phyloP scores from a whole-genome alignment of 306 rosid species.

The Canavalia gladiata region DNA sequence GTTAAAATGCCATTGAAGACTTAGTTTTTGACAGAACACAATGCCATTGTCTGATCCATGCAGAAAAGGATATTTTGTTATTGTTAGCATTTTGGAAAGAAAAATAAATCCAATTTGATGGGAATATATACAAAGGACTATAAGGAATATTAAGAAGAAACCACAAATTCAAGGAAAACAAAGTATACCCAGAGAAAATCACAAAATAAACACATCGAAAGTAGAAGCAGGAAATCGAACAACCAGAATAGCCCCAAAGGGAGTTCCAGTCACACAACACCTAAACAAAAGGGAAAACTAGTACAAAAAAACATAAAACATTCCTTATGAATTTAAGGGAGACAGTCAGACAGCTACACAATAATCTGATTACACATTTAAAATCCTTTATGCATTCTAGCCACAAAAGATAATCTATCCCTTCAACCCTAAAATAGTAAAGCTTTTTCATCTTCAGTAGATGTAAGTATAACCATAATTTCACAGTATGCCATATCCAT shows the following conservation, averaged over 20 bases:
- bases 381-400: neutral
- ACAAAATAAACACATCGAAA: neutral
- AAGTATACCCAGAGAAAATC: conserved; percentile 15
- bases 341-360: conserved; percentile 9
- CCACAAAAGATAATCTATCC: neutral
- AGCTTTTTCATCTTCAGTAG: neutral
- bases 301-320: neutral
- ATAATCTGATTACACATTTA: neutral
- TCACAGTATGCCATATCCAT: neutral
- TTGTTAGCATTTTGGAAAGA: neutral
- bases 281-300: neutral
- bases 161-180: neutral
- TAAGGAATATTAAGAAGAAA: conserved; percentile 19
- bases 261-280: neutral
- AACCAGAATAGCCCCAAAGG: conserved; percentile 3
- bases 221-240: neutral
- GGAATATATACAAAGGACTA: neutral
- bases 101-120: conserved; percentile 1
- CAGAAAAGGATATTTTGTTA: neutral
- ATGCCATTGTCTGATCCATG: neutral
- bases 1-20: too few species aligned
- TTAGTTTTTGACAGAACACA: neutral
- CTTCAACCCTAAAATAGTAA: conserved; percentile 4
- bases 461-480: neutral
- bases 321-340: neutral